These are phyloP conservation scores for Plasmodium vivax DNA, from an alignment of 169 alveolate species.

Conservation along the genomic window DNA sequence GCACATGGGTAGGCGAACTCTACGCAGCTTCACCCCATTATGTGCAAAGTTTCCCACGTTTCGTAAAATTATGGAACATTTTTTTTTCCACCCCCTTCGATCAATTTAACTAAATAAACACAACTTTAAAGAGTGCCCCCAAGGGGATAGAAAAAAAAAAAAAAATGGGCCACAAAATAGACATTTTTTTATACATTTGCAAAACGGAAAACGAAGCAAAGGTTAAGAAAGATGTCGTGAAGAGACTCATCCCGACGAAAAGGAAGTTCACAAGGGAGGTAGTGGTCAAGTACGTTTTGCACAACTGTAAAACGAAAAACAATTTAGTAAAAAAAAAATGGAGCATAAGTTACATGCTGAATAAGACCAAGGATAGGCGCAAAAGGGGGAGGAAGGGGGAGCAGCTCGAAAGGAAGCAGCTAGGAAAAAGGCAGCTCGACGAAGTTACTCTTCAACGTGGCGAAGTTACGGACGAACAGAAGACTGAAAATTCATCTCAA, in stretches of 20 bases:
- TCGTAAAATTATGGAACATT: background rate
- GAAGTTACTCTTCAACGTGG: background rate
- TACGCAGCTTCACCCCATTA: background rate
- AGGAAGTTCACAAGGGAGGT: constrained; percentile 24
- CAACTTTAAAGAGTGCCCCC: background rate
- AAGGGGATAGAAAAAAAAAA: background rate
- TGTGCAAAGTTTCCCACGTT: background rate
- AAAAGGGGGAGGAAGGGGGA: background rate
- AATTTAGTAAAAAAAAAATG: constrained; percentile 47
- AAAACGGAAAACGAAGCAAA: constrained; percentile 18
- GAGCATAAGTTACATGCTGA: constrained; percentile 28
- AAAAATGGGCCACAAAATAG: constrained; percentile 52
- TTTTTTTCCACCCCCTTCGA: background rate
- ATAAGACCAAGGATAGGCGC: constrained; percentile 21
- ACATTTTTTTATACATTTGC: constrained; percentile 31
- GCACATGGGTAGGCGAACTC: background rate
- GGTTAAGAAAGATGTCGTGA: constrained; percentile 14
- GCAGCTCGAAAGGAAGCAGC: background rate
- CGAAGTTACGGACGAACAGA: background rate
- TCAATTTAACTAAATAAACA: background rate
- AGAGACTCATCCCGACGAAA: constrained; percentile 27
- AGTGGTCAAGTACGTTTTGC: constrained; percentile 13
- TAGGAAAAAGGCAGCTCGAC: background rate
- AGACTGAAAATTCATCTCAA: background rate
- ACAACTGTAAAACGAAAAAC: constrained; percentile 17